Percentiles rank a stretch among this genome's conserved stretches.
Evolutionary conservation across 1,284 basidiomycete species (phyloP).

Genomic region (Meripilus lineatus): DNA sequence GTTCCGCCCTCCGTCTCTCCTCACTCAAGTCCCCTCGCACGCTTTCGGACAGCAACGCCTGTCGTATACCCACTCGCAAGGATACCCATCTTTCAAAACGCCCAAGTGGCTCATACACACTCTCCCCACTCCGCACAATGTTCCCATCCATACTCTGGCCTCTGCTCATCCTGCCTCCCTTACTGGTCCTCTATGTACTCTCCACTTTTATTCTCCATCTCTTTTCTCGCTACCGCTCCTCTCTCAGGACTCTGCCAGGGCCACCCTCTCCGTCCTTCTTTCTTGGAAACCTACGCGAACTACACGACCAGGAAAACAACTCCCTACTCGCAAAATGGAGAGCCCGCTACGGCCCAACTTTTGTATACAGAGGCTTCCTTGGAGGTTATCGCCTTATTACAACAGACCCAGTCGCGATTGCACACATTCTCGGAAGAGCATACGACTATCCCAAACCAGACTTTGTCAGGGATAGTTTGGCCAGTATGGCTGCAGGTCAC

Average conservation of each 20-base stretch:
- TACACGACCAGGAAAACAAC: slow-evolving; percentile 56
- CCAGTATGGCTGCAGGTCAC: slow-evolving; percentile 45
- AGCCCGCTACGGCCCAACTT: slow-evolving; percentile 42
- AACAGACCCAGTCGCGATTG: slow-evolving; percentile 54
- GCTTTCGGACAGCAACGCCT: no score
- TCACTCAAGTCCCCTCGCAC: neutral
- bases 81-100: neutral
- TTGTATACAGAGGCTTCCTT: slow-evolving; percentile 53
- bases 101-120: neutral
- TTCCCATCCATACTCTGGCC: no score
- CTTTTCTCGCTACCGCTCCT: slow-evolving; percentile 30
- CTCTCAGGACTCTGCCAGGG: slow-evolving; percentile 34
- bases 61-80: no score
- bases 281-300: slow-evolving; percentile 49
- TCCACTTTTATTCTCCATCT: slow-evolving; percentile 28
- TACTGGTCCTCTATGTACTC: neutral
- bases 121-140: neutral
- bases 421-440: slow-evolving; percentile 53
- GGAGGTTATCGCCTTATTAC: slow-evolving; percentile 51
- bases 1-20: neutral
- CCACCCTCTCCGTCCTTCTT: slow-evolving; percentile 41
- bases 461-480: slow-evolving; percentile 52
- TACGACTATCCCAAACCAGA: slow-evolving; percentile 67
- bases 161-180: neutral
- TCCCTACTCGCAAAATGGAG: slow-evolving; percentile 47